These are phyloP conservation scores for Boeremia lycopersici DNA, from an alignment of 2,329 filamentous ascomycete genomes.

Conservation along the genomic window DNA sequence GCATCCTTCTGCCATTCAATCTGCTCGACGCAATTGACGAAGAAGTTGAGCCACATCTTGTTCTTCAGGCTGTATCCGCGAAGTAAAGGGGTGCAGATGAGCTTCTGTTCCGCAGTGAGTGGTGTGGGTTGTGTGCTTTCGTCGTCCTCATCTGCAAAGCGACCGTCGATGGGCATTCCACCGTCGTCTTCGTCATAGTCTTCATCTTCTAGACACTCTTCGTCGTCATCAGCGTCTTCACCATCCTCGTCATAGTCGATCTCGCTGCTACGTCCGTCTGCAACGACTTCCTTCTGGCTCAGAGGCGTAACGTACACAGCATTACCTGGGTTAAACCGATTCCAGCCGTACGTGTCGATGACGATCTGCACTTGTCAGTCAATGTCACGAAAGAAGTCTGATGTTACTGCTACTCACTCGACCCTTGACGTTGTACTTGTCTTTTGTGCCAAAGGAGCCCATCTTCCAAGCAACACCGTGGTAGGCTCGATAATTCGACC, in stretches of 20 bases:
- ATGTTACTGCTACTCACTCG: neutral
- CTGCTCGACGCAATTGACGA: slow-evolving; percentile 75
- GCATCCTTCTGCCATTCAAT: slow-evolving; percentile 84
- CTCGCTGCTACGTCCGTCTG: slow-evolving; percentile 18
- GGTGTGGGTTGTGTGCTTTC: slow-evolving; percentile 45
- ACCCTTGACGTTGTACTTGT: slow-evolving; percentile 26
- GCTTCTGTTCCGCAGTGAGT: slow-evolving; percentile 79
- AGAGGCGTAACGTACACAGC: slow-evolving; percentile 48
- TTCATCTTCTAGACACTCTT: slow-evolving; percentile 5
- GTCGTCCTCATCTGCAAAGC: slow-evolving; percentile 20
- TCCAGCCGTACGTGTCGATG: slow-evolving; percentile 61
- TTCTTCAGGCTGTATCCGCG: slow-evolving; percentile 85
- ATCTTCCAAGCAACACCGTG: slow-evolving; percentile 62
- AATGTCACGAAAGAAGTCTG: slow-evolving; percentile 45
- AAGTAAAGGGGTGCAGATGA: slow-evolving; percentile 80
- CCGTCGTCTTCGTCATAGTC: slow-evolving; percentile 16
- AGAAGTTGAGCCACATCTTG: slow-evolving; percentile 88
- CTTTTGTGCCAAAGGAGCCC: slow-evolving; percentile 35
- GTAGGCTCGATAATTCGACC: slow-evolving; percentile 80
- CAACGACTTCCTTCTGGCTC: slow-evolving; percentile 32
- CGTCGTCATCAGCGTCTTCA: slow-evolving; percentile 38
- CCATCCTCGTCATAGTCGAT: slow-evolving; percentile 20
- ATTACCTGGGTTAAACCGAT: slow-evolving; percentile 53
- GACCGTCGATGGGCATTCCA: slow-evolving; percentile 17
- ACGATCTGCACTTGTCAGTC: slow-evolving; percentile 49